Conservation (phyloP, 176 grass and related monocot species). For the Phoenix roebelenii region DNA sequence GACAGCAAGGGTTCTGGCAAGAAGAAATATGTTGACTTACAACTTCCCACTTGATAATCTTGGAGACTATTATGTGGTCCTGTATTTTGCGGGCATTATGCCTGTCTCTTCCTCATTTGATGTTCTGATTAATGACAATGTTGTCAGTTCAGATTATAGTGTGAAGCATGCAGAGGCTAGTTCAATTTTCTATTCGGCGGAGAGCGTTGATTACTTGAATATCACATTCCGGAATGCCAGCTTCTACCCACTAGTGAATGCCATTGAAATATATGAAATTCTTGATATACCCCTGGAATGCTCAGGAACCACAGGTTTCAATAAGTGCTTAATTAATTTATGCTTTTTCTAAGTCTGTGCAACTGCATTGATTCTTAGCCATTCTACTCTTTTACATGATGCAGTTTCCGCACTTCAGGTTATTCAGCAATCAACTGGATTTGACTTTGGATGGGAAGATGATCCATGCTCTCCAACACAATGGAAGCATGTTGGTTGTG, state of each 20-base stretch:
- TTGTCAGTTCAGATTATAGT: constrained; percentile 11
- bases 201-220: constrained; percentile 20
- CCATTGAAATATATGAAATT: constrained; percentile 35
- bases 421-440: constrained; percentile 29
- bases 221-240: constrained; percentile 24
- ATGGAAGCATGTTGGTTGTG: constrained; percentile 27
- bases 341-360: no score
- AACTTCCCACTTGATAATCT: constrained; percentile 23
- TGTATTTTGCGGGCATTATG: constrained; percentile 31
- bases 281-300: constrained; percentile 18
- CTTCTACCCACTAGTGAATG: constrained; percentile 35
- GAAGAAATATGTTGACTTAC: constrained; percentile 27
- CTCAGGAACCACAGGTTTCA: constrained; percentile 24
- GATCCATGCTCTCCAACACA: constrained; percentile 32
- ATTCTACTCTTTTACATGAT: neutral
- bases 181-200: constrained; percentile 14
- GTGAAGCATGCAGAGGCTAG: constrained; percentile 21
- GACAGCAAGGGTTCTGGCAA: constrained; percentile 27
- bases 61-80: constrained; percentile 19
- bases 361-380: no score
- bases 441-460: constrained; percentile 31
- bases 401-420: constrained; percentile 31
- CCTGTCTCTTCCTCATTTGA: constrained; percentile 28
- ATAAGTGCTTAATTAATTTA: neutral
- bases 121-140: constrained; percentile 28